Conservation (phyloP, 2,329 filamentous ascomycete genomes). For the Aaosphaeria pasadenensis region DNA sequence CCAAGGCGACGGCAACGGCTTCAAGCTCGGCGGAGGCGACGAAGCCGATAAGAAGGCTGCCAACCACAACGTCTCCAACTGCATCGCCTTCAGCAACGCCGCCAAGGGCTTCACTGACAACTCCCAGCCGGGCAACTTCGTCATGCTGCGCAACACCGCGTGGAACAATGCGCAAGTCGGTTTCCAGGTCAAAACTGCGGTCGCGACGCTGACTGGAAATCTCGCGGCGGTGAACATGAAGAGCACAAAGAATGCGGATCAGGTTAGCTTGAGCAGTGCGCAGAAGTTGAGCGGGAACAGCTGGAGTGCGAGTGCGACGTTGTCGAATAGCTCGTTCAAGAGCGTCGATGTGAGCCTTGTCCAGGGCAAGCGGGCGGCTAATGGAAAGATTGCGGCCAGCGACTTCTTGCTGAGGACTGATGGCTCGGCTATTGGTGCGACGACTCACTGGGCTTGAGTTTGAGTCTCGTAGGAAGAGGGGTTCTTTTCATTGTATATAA, state of each 20-base stretch:
- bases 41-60: conserved; percentile 35
- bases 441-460: conserved; percentile 19
- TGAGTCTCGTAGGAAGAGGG: too few relatives aligned
- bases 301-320: conserved; percentile 40
- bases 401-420: conserved; percentile 41
- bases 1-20: conserved; percentile 48
- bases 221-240: conserved; percentile 37
- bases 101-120: conserved; percentile 50
- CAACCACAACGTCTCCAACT: conserved; percentile 46
- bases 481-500: too few relatives aligned
- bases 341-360: neutral
- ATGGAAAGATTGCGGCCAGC: conserved; percentile 41
- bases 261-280: conserved; percentile 14
- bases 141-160: conserved; percentile 44
- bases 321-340: conserved; percentile 34
- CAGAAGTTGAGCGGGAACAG: conserved; percentile 40
- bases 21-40: conserved; percentile 44
- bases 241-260: conserved; percentile 12
- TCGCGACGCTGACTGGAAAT: conserved; percentile 38
- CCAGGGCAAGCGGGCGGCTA: conserved; percentile 25
- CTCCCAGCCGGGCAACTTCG: conserved; percentile 41
- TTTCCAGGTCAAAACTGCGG: conserved; percentile 37
- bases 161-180: conserved; percentile 46
- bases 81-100: conserved; percentile 44
- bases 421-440: conserved; percentile 41